Base-by-base conservation (phyloP, 176 grass and related monocot genomes). In the Hsuehochloa calcarea region DNA sequence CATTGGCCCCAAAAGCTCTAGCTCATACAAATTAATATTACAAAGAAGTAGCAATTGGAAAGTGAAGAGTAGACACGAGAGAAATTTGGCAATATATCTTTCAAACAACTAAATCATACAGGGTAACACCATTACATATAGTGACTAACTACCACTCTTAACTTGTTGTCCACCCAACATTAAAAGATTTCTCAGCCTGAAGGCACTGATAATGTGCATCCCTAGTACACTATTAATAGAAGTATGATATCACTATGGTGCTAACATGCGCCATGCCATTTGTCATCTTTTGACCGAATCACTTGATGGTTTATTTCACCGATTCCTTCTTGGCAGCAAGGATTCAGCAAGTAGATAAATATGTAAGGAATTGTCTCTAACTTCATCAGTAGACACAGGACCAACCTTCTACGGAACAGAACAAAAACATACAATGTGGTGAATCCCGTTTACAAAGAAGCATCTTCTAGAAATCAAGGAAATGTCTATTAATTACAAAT, bases 261-360 rank as follows among this genome's bases (percentile, higher is more conserved):
- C 37, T 78, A 78, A 47, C 19, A 43, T 78, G 64, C 31, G 4
- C 27, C 29, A 70, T 59, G 23, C 6, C 37, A 59, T 23, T n/a
- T 4, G 51, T 45, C 16, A 74, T 19, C 39, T 74, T n/a, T n/a
- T 38, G 35, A 43, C 68, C 72, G 77, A 54, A 85, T 41, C 17
- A 77, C 61, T 45, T 68, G 10, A 85, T n/a, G 1, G 26, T 68
- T 27, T 77, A 68, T 59, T 43, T 76, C 20, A 56, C 37, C 37
- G 16, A 68, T 4, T 58, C 45, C 39, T 65, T 20, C 39, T 67
- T 4, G 54, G 50, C 25, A 60, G 5, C 38, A 69, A 1, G 3
- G 20, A 85, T 47, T 43, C 64, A 60, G 38, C 65, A 70, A 85
- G 69, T 20, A 22, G 62, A 19, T 50, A 26, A 60, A 74, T 26